phyloP scores from a whole-genome alignment of 1,284 basidiomycete species.

The Coniferiporia weirii region DNA sequence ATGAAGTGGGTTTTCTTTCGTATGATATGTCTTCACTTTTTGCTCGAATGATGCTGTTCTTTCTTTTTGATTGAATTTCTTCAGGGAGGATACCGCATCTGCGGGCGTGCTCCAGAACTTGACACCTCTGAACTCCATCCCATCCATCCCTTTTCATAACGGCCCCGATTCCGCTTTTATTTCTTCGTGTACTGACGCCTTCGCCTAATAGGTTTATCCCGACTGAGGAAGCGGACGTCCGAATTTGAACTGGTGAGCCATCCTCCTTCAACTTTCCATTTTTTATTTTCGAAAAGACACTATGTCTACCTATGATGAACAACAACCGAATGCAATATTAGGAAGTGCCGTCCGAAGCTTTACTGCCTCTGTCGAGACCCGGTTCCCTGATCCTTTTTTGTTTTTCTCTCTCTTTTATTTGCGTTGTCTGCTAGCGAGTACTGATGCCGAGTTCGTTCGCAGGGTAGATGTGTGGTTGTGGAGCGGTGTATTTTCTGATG shows the following conservation, averaged over 20 bases:
- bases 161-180: neutral
- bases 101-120: conserved; percentile 69
- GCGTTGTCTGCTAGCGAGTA: neutral
- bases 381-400: conserved; percentile 52
- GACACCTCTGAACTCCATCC: conserved; percentile 55
- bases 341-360: conserved; percentile 62
- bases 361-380: conserved; percentile 42
- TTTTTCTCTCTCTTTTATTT: neutral
- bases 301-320: conserved; percentile 33
- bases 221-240: neutral
- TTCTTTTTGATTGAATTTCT: conserved; percentile 82
- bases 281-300: too few relatives aligned
- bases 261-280: too few relatives aligned
- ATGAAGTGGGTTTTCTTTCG: conserved; percentile 31
- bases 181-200: neutral
- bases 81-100: conserved; percentile 69
- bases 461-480: too few relatives aligned
- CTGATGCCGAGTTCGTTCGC: neutral
- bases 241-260: neutral
- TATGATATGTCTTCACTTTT: conserved; percentile 10
- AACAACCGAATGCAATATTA: conserved; percentile 50
- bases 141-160: neutral
- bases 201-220: neutral
- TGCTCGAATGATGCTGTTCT: conserved; percentile 25
- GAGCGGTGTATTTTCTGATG: too few relatives aligned